Evolutionary conservation across 2,329 filamentous ascomycete species (phyloP).

Genomic region (Thielaviopsis musarum): DNA sequence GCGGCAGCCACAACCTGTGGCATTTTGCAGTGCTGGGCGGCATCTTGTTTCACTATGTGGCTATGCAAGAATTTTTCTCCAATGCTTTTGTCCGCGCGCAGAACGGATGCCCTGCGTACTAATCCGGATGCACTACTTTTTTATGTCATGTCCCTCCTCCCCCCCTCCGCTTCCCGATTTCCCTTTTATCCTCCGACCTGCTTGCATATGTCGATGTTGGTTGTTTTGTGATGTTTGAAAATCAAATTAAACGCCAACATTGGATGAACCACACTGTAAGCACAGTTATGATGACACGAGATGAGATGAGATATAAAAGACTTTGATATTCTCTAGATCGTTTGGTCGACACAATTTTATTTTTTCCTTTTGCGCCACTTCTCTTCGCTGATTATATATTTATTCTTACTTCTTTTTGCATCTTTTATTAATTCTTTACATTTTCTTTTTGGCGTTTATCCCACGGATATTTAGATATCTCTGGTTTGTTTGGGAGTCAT

Average conservation of each 20-base stretch:
- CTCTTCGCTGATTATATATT: conserved; percentile 1
- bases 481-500: neutral
- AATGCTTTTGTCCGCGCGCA: conserved; percentile 54
- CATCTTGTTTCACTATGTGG: conserved; percentile 91
- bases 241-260: neutral
- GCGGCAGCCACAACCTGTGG: conserved; percentile 95
- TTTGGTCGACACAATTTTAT: neutral
- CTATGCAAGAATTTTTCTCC: conserved; percentile 90
- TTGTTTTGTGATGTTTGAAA: neutral
- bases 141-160: too few relatives aligned
- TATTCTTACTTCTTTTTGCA: neutral
- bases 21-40: conserved; percentile 86
- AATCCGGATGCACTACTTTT: neutral
- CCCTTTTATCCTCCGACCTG: neutral
- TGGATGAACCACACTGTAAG: neutral
- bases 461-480: neutral
- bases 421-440: neutral
- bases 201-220: neutral
- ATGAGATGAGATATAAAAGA: neutral
- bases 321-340: neutral
- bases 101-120: conserved; percentile 39
- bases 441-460: neutral
- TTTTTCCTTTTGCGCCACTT: neutral
- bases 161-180: neutral
- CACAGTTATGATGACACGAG: neutral